Conservation (phyloP, 352 stramenopile genomes). For the Pythium apleroticum region DNA sequence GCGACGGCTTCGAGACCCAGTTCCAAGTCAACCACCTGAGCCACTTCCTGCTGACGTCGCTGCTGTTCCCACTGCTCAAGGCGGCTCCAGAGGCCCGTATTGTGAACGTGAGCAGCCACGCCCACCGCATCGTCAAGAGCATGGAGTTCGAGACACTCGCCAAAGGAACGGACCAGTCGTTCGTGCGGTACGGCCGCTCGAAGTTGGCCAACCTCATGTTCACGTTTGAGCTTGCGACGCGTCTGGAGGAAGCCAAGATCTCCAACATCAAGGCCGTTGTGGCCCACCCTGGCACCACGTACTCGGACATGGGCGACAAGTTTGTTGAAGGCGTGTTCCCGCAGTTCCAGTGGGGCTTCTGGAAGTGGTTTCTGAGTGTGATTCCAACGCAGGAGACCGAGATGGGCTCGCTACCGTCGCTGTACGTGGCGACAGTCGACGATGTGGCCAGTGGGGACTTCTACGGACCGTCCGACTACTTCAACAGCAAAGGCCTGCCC, state of each 20-base stretch:
- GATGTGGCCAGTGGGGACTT: slow-evolving; percentile 28
- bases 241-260: slow-evolving; percentile 16
- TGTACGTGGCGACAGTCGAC: slow-evolving; percentile 31
- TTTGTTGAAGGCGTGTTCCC: slow-evolving; percentile 19
- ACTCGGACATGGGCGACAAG: slow-evolving; percentile 20
- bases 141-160: slow-evolving; percentile 20
- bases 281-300: slow-evolving; percentile 24
- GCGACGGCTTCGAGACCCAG: slow-evolving; percentile 53
- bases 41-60: slow-evolving; percentile 59
- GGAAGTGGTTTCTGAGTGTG: slow-evolving; percentile 8
- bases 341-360: neutral
- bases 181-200: slow-evolving; percentile 13
- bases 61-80: slow-evolving; percentile 43
- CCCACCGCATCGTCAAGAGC: slow-evolving; percentile 11
- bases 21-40: slow-evolving; percentile 75
- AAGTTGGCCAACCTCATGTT: slow-evolving; percentile 36
- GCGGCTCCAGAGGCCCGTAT: slow-evolving; percentile 27
- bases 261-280: slow-evolving; percentile 22
- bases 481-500: slow-evolving; percentile 3
- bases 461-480: slow-evolving; percentile 36
- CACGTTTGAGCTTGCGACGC: slow-evolving; percentile 20
- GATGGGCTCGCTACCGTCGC: slow-evolving; percentile 27
- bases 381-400: slow-evolving; percentile 20
- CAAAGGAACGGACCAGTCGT: slow-evolving; percentile 1
- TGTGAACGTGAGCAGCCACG: slow-evolving; percentile 40